A percentile compares a stretch with the other conserved stretches of the same genome.
phyloP scores from a whole-genome alignment of 257 asterid genomes.

The Nyctanthes arbortristis region DNA sequence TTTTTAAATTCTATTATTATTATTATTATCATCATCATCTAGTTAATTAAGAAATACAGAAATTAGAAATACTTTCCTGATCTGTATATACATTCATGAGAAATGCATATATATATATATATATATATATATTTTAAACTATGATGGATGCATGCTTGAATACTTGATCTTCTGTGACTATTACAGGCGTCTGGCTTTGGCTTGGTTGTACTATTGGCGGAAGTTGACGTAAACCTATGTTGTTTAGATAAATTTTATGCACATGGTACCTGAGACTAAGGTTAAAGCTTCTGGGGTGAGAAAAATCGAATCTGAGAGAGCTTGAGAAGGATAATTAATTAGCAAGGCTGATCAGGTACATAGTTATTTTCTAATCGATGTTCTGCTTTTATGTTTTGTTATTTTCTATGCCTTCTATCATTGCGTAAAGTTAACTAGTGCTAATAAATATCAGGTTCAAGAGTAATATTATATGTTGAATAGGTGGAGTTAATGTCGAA shows the following conservation, averaged over 20 bases:
- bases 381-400: too few species aligned
- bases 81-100: too few species aligned
- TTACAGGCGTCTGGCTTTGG: neutral
- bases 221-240: neutral
- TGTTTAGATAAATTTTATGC: neutral
- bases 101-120: neutral
- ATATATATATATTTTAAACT: neutral
- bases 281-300: neutral
- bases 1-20: neutral
- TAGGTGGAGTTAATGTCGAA: constrained; percentile 6
- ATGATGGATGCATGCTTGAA: neutral
- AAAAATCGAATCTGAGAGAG: neutral
- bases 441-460: neutral
- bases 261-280: neutral
- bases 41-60: too few species aligned
- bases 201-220: neutral
- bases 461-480: neutral
- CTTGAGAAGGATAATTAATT: neutral
- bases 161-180: neutral
- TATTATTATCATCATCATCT: too few species aligned
- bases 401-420: too few species aligned
- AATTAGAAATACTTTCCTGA: too few species aligned
- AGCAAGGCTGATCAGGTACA: neutral
- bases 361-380: neutral
- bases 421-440: neutral